Evolutionary conservation across 345 rosid species (phyloP).

Genomic region (Leavenworthia alabamica): DNA sequence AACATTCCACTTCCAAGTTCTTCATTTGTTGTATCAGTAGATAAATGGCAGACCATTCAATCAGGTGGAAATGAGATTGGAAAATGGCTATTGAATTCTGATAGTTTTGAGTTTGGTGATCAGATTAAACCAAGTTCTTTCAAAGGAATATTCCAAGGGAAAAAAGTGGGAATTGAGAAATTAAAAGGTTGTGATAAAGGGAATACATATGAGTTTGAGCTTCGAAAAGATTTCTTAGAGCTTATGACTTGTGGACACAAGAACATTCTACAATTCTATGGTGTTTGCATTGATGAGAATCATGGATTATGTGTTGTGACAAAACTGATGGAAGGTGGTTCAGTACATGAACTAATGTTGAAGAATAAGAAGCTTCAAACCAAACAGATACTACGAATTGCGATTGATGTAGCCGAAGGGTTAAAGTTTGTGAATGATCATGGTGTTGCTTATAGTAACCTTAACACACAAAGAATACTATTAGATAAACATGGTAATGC

Average conservation of each 20-base stretch:
- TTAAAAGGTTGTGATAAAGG: slow-evolving; percentile 97
- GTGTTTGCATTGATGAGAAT: slow-evolving; percentile 81
- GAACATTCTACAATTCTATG: slow-evolving; percentile 71
- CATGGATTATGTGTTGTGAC: slow-evolving; percentile 88
- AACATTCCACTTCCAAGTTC: slow-evolving; percentile 71
- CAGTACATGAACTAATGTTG: slow-evolving; percentile 62
- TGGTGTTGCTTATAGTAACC: slow-evolving; percentile 71
- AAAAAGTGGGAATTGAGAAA: slow-evolving; percentile 76
- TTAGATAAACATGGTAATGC: slow-evolving; percentile 80
- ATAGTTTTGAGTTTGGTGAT: slow-evolving; percentile 67
- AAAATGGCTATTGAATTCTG: slow-evolving; percentile 75
- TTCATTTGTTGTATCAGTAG: slow-evolving; percentile 59
- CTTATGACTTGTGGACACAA: slow-evolving; percentile 92
- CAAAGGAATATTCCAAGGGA: slow-evolving; percentile 72
- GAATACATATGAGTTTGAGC: slow-evolving; percentile 72
- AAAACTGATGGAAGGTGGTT: slow-evolving; percentile 91
- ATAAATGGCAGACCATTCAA: slow-evolving; percentile 88
- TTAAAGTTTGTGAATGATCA: slow-evolving; percentile 81
- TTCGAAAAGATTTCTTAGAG: slow-evolving; percentile 73
- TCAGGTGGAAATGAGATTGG: slow-evolving; percentile 64
- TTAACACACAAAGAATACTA: slow-evolving; percentile 68
- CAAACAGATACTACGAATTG: slow-evolving; percentile 69
- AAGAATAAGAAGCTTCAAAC: slow-evolving; percentile 75
- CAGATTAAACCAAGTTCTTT: slow-evolving; percentile 60
- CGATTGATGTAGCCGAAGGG: slow-evolving; percentile 74